These are phyloP conservation scores for Boletus rubropictus DNA, from an alignment of 768 basidiomycete genomes.

Conservation along the genomic window DNA sequence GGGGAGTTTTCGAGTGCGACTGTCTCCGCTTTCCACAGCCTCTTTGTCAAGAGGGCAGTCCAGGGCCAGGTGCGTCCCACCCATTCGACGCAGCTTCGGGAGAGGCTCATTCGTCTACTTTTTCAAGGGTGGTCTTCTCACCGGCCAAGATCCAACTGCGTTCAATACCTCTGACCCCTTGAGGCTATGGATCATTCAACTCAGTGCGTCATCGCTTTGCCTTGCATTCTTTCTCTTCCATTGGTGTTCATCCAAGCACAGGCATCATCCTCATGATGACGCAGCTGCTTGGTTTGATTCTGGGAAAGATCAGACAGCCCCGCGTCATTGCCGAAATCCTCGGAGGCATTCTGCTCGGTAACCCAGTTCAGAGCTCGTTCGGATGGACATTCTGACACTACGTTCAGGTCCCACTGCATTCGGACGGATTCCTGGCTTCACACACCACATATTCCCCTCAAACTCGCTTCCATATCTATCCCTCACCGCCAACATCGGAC, in stretches of 20 bases:
- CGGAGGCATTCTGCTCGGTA: constrained; percentile 80
- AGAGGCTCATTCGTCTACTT: background rate
- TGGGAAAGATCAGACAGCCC: constrained; percentile 75
- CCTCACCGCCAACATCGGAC: constrained; percentile 84
- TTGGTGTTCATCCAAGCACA: constrained; percentile 20
- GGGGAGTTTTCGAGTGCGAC: constrained; percentile 46
- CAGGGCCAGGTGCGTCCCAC: constrained; percentile 24
- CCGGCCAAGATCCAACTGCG: constrained; percentile 63
- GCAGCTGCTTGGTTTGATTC: constrained; percentile 60
- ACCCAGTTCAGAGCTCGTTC: constrained; percentile 27
- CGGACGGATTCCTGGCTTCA: constrained; percentile 86
- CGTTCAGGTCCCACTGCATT: constrained; percentile 44
- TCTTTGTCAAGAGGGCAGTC: constrained; percentile 18
- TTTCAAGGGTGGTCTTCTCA: constrained; percentile 66
- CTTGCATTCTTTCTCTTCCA: background rate
- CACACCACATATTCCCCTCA: constrained; percentile 75
- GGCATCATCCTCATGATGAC: constrained; percentile 79
- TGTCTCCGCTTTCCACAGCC: constrained; percentile 12
- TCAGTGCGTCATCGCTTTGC: constrained; percentile 41
- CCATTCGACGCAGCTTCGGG: background rate
- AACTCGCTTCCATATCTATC: constrained; percentile 69
- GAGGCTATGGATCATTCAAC: constrained; percentile 70
- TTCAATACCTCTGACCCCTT: constrained; percentile 67
- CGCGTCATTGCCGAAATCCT: constrained; percentile 93
- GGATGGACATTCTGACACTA: constrained; percentile 40